These are phyloP conservation scores for Sphaerostilbella broomeana DNA, from an alignment of 2,329 filamentous ascomycete species.

Conservation along the genomic window DNA sequence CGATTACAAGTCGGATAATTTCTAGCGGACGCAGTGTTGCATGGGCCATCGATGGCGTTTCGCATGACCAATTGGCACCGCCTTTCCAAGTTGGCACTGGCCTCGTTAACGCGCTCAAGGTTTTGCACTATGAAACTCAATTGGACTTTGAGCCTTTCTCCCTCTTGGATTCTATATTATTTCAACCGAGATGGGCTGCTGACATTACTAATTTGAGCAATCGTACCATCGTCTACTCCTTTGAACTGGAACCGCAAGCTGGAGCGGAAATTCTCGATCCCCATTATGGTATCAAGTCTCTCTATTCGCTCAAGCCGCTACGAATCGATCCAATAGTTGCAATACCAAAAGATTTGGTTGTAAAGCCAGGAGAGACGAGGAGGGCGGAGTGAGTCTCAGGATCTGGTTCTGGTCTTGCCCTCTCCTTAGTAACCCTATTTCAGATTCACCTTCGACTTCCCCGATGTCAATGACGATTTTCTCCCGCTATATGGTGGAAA, in stretches of 20 bases:
- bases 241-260: constrained; percentile 34
- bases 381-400: constrained; percentile 21
- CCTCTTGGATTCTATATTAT: constrained; percentile 43
- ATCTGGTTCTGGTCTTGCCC: neutral
- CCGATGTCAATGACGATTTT: constrained; percentile 26
- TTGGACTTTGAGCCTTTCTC: constrained; percentile 37
- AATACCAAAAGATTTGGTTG: constrained; percentile 21
- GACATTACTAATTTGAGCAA: constrained; percentile 39
- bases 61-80: constrained; percentile 23
- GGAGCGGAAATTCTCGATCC: constrained; percentile 30
- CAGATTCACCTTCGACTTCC: constrained; percentile 26
- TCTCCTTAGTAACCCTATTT: neutral
- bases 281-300: constrained; percentile 23
- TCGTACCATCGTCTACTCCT: constrained; percentile 33
- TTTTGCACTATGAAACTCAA: constrained; percentile 32
- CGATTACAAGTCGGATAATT: constrained; percentile 28
- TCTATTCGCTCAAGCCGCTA: constrained; percentile 23
- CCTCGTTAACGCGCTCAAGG: constrained; percentile 38
- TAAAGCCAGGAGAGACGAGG: constrained; percentile 25
- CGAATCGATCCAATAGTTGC: constrained; percentile 23
- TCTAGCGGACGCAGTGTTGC: constrained; percentile 28
- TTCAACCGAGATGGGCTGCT: constrained; percentile 28
- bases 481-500: constrained; percentile 41
- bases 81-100: constrained; percentile 41
- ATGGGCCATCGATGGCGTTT: constrained; percentile 22